Base-by-base conservation (phyloP, 2,329 filamentous ascomycete genomes). In the Grosmannia penicillata region DNA sequence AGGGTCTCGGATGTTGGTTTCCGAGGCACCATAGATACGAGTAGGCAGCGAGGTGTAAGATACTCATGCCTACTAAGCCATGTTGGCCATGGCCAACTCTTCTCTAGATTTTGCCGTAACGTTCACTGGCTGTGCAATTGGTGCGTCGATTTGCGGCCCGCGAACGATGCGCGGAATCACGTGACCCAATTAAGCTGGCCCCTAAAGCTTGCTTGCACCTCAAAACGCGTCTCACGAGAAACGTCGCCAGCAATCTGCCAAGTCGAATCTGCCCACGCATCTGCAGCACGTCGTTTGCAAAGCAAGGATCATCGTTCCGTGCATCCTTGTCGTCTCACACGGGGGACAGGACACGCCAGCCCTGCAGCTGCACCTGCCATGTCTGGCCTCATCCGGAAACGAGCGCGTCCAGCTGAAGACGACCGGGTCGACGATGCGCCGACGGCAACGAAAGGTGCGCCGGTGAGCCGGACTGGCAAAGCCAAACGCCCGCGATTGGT, bases 401-500 rank as follows among this genome's bases (percentile, higher is more conserved):
- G 45, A 24, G 24, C 39, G 36, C 39, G 38, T 17, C 34, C 45
- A 1, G 39, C 35, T 9, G 39, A 41, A 4, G 39, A 28, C 28
- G 35, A 39, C 23, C 17, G 3, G 6, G 24, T 9, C 23, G 24
- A n/a, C 42, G 28, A 32, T 14, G 11, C 3, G 17, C n/a, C 23
- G 27, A 15, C 22, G 8, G n/a, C 19, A 13, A 21, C 24, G 25
- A 4, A 17, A 25, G 34, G 25, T 11, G 14, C n/a, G 39, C n/a
- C 27, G 38, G 17, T 21, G 17, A 18, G 29, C 29, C 8, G 8
- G 18, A 6, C 29, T 14, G 9, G 14, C 27, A 29, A 10, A 10
- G 8, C 29, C 17, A 50, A 50, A 38, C 47, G 47, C 36, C 40
- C 41, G 2, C 43, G 48, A 26, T 38, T 48, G 30, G 8, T 13